Conservation (phyloP, 164 flowering plant genomes). For the Tinospora cordifolia region DNA sequence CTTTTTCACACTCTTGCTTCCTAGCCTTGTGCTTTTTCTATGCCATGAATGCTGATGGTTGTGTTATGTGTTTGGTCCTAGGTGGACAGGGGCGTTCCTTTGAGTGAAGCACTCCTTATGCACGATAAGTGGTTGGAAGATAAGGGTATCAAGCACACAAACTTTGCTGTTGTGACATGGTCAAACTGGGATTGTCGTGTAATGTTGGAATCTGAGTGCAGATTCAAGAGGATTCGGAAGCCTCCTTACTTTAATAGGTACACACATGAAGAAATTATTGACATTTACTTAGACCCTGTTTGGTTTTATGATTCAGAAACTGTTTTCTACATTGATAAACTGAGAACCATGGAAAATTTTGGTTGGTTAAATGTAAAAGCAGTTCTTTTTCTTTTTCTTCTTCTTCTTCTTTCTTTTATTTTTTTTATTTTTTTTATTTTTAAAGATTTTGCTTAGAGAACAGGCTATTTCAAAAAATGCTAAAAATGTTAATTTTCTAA, state of each 20-base stretch:
- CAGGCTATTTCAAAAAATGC: too few species aligned
- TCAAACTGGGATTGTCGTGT: constrained; percentile 95
- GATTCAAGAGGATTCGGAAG: constrained; percentile 74
- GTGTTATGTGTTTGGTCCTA: constrained; percentile 19
- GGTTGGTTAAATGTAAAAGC: too few species aligned
- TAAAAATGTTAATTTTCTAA: too few species aligned
- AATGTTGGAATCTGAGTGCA: constrained; percentile 95
- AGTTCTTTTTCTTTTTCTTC: too few species aligned
- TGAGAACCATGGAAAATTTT: too few species aligned
- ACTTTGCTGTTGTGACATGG: constrained; percentile 96
- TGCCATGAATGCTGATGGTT: not conserved
- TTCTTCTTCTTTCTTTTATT: too few species aligned
- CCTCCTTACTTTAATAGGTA: constrained; percentile 92
- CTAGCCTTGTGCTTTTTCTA: not conserved
- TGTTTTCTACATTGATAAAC: too few species aligned
- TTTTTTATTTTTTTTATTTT: too few species aligned
- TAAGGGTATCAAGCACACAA: constrained; percentile 72
- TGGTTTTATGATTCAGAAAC: too few species aligned
- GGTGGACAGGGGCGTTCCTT: constrained; percentile 90
- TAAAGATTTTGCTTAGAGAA: too few species aligned
- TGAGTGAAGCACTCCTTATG: constrained; percentile 80
- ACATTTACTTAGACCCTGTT: too few species aligned
- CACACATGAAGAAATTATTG: not conserved
- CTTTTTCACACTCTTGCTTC: not conserved
- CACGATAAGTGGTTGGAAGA: constrained; percentile 96